Percentiles rank a stretch among this genome's conserved stretches.
phyloP scores from a whole-genome alignment of 108 stramenopile species.

The Nannochloropsis gaditana region DNA sequence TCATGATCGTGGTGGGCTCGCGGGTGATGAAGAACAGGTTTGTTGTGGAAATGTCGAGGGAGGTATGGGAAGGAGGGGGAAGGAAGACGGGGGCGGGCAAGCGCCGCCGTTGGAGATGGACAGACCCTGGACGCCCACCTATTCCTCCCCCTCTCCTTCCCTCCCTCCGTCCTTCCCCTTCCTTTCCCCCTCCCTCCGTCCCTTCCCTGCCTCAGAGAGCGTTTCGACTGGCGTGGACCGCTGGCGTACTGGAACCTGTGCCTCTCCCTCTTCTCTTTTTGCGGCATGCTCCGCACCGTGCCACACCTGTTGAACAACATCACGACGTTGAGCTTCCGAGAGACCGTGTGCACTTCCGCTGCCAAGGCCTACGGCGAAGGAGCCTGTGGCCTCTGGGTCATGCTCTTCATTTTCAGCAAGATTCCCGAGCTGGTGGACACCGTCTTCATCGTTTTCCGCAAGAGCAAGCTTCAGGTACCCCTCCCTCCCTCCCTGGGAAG shows the following conservation, averaged over 20 bases:
- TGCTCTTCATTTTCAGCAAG: constrained; percentile 83
- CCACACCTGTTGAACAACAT: constrained; percentile 79
- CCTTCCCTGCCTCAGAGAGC: neutral
- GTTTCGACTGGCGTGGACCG: constrained; percentile 31
- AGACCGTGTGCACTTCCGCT: constrained; percentile 64
- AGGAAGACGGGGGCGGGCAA: too few relatives aligned
- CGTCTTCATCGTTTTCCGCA: constrained; percentile 91
- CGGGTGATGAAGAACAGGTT: neutral
- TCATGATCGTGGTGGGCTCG: neutral
- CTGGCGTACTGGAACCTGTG: constrained; percentile 72
- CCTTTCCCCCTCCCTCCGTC: neutral
- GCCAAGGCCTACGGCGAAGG: constrained; percentile 66
- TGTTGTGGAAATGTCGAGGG: too few relatives aligned
- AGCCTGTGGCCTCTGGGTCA: constrained; percentile 79
- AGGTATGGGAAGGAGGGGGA: too few relatives aligned
- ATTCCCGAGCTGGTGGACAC: constrained; percentile 90
- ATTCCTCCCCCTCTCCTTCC: neutral
- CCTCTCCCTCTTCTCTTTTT: constrained; percentile 71
- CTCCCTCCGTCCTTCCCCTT: neutral
- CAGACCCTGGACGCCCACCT: neutral
- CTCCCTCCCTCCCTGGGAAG: neutral
- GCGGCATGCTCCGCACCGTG: constrained; percentile 75
- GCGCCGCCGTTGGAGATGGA: too few relatives aligned
- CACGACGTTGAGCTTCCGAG: neutral
- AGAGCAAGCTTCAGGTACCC: constrained; percentile 70